phyloP scores from a whole-genome alignment of 192 early-diverging fungal genomes.

The Kappamyces sp. region DNA sequence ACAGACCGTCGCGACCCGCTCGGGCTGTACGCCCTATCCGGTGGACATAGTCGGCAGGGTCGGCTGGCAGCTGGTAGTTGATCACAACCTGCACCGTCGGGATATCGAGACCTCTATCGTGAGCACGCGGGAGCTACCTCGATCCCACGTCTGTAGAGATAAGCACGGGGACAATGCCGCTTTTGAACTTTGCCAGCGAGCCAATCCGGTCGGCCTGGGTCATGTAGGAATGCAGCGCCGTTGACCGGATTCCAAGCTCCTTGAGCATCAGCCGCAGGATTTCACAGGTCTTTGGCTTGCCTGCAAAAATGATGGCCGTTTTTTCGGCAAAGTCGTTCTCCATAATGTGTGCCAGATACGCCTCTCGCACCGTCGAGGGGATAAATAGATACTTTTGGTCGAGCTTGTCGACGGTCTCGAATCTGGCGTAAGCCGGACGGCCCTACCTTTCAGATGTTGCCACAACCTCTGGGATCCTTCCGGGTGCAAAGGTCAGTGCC shows the following conservation, averaged over 20 bases:
- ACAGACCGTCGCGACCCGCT: slow-evolving; percentile 86
- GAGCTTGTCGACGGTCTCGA: slow-evolving; percentile 76
- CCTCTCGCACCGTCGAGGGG: slow-evolving; percentile 83
- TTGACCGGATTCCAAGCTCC: slow-evolving; percentile 85
- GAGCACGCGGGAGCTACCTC: slow-evolving; percentile 38
- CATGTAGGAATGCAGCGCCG: slow-evolving; percentile 91
- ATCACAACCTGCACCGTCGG: slow-evolving; percentile 86
- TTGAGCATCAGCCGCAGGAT: slow-evolving; percentile 77
- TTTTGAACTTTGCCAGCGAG: slow-evolving; percentile 88
- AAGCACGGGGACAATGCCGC: slow-evolving; percentile 78
- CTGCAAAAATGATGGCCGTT: slow-evolving; percentile 90
- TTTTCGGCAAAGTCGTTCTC: slow-evolving; percentile 65
- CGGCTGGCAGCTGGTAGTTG: slow-evolving; percentile 93
- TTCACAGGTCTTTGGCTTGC: slow-evolving; percentile 70
- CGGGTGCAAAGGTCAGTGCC: slow-evolving; percentile 41
- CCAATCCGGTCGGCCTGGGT: slow-evolving; percentile 82
- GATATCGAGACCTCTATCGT: slow-evolving; percentile 86
- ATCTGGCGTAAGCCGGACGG: slow-evolving; percentile 17
- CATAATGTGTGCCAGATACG: slow-evolving; percentile 78
- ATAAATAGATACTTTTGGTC: slow-evolving; percentile 89
- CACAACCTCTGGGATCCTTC: slow-evolving; percentile 43
- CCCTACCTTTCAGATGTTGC: slow-evolving; percentile 42
- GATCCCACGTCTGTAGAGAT: slow-evolving; percentile 96
- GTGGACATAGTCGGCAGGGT: slow-evolving; percentile 96
- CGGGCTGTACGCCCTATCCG: slow-evolving; percentile 97